These are phyloP conservation scores for Hibiscus syriacus DNA, from an alignment of 345 rosid genomes.

Conservation along the genomic window DNA sequence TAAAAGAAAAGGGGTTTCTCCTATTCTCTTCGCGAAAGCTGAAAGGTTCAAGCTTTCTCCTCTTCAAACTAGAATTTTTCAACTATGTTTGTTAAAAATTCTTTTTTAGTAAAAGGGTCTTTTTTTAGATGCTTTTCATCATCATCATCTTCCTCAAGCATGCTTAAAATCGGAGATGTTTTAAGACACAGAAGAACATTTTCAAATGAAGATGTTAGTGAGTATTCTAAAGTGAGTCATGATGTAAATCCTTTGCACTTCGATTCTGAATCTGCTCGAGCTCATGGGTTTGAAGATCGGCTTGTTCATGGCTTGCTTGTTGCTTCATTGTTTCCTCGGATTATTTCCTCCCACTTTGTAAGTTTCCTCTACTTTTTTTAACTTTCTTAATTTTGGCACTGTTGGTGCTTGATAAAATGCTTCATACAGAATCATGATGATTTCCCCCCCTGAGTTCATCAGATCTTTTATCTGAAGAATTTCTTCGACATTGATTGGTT, in stretches of 20 bases:
- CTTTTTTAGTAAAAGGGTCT: background rate
- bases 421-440: too few relatives aligned
- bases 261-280: conserved; percentile 47
- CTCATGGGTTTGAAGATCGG: conserved; percentile 55
- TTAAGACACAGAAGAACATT: conserved; percentile 50
- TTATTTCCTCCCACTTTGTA: conserved; percentile 70
- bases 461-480: too few relatives aligned
- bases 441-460: too few relatives aligned
- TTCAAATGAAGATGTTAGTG: conserved; percentile 50
- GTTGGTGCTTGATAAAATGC: background rate
- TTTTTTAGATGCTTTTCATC: conserved; percentile 38
- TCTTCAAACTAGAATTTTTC: too few relatives aligned
- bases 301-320: conserved; percentile 91
- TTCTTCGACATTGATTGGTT: too few relatives aligned
- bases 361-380: conserved; percentile 20
- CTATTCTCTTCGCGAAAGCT: too few relatives aligned
- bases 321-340: conserved; percentile 73
- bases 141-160: conserved; percentile 17
- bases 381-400: background rate
- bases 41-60: too few relatives aligned
- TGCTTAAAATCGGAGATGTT: conserved; percentile 54
- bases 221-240: conserved; percentile 67
- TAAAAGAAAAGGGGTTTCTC: too few relatives aligned
- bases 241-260: conserved; percentile 78
- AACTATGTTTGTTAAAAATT: background rate